A percentile compares a stretch with the other conserved stretches of the same genome.
These are phyloP conservation scores for Hyparrhenia diplandra DNA, from an alignment of 176 grass and related monocot species.

Conservation along the genomic window DNA sequence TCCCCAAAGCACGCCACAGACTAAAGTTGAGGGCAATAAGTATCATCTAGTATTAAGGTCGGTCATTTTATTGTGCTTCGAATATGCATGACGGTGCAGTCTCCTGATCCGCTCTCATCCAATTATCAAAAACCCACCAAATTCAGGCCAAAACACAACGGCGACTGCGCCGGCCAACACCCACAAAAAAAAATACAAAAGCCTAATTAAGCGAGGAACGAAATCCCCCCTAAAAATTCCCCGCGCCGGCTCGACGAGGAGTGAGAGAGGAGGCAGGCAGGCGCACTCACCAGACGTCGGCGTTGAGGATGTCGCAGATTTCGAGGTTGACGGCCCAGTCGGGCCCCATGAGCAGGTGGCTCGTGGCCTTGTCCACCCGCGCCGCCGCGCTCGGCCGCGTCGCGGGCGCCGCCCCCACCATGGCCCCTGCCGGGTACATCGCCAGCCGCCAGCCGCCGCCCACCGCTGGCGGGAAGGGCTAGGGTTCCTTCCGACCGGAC, in stretches of 20 bases:
- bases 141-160: background rate
- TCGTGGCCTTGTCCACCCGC: constrained; percentile 89
- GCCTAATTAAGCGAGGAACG: background rate
- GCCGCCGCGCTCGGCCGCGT: constrained; percentile 37
- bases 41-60: background rate
- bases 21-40: background rate
- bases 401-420: constrained; percentile 12
- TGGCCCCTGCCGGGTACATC: constrained; percentile 43
- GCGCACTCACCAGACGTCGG: constrained; percentile 57
- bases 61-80: background rate
- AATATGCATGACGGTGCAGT: background rate
- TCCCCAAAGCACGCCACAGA: background rate
- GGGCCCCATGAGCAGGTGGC: constrained; percentile 74
- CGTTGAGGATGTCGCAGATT: constrained; percentile 86
- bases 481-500: constrained; percentile 39
- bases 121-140: background rate
- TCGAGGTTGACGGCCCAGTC: constrained; percentile 92
- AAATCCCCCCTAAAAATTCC: constrained; percentile 2
- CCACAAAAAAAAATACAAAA: background rate
- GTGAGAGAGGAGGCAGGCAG: background rate
- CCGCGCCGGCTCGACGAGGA: background rate
- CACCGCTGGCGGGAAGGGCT: background rate
- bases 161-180: background rate
- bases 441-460: background rate
- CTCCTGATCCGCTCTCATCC: background rate